These are phyloP conservation scores for Oryza punctata DNA, from an alignment of 176 grass and related monocot genomes.

Conservation along the genomic window DNA sequence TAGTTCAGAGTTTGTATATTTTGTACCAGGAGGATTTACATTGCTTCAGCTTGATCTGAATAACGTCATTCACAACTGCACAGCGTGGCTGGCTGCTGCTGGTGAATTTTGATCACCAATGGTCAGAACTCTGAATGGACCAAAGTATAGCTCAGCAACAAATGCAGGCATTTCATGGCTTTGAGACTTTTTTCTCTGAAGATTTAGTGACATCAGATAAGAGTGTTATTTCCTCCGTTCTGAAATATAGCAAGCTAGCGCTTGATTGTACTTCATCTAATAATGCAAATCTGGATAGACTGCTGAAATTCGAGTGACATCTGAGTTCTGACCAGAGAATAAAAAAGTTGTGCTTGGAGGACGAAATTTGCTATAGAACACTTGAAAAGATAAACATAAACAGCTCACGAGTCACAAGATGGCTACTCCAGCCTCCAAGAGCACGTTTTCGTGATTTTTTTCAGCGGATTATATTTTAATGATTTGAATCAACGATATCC, in stretches of 20 bases:
- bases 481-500: not conserved
- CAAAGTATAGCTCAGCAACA: not conserved
- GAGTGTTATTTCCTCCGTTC: not conserved
- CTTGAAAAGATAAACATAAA: too few relatives aligned
- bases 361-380: too few relatives aligned
- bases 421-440: not conserved
- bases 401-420: too few relatives aligned
- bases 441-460: not conserved
- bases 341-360: not conserved
- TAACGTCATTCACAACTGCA: not conserved
- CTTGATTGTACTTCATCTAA: too few relatives aligned
- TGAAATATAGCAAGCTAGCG: too few relatives aligned
- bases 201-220: not conserved
- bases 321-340: not conserved
- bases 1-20: not conserved
- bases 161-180: not conserved
- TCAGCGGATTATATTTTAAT: not conserved
- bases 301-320: not conserved
- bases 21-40: not conserved
- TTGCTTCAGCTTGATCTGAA: not conserved
- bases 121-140: not conserved
- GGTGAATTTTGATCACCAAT: not conserved
- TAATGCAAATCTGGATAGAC: not conserved
- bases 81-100: not conserved
- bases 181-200: not conserved